Conservation (phyloP, 208 protist genomes). For the Trypanosoma scelopori region DNA sequence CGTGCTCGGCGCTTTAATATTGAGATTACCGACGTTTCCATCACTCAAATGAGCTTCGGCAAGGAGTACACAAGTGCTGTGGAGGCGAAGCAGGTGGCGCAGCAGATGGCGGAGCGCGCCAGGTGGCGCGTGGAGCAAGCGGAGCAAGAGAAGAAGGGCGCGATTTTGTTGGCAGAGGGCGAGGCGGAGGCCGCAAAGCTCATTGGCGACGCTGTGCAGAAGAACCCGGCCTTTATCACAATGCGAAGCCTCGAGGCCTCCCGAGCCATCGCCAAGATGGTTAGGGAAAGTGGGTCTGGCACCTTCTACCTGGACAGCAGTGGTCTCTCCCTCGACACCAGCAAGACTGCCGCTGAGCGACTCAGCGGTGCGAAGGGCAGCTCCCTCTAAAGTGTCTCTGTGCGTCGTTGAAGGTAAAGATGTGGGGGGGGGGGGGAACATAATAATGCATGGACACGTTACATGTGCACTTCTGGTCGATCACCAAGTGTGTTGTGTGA, state of each 20-base stretch:
- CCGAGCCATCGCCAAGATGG: slow-evolving; percentile 84
- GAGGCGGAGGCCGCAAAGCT: slow-evolving; percentile 91
- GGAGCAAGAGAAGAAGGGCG: slow-evolving; percentile 92
- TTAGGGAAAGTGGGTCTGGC: slow-evolving; percentile 70
- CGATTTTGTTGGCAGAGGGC: slow-evolving; percentile 92
- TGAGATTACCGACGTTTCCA: slow-evolving; percentile 98
- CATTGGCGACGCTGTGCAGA: slow-evolving; percentile 87
- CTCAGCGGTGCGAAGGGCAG: no score
- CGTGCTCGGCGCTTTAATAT: slow-evolving; percentile 97
- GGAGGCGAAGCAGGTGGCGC: slow-evolving; percentile 96
- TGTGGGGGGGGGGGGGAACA: no score
- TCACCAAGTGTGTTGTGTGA: no score
- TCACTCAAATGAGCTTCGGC: slow-evolving; percentile 96
- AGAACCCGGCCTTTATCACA: slow-evolving; percentile 91
- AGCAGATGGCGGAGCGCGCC: slow-evolving; percentile 96
- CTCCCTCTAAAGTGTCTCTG: no score
- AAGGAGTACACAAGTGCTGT: slow-evolving; percentile 95
- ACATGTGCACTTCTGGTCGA: no score
- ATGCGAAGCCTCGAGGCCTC: slow-evolving; percentile 93
- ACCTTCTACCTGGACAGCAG: slow-evolving; percentile 85
- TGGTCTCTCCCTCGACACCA: slow-evolving; percentile 72
- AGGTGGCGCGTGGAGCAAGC: slow-evolving; percentile 95
- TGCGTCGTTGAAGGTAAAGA: no score
- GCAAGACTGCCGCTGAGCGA: slow-evolving; percentile 8
- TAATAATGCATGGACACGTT: no score